Evolutionary conservation across 2,329 filamentous ascomycete genomes (phyloP).

Genomic region (Massarina eburnea): DNA sequence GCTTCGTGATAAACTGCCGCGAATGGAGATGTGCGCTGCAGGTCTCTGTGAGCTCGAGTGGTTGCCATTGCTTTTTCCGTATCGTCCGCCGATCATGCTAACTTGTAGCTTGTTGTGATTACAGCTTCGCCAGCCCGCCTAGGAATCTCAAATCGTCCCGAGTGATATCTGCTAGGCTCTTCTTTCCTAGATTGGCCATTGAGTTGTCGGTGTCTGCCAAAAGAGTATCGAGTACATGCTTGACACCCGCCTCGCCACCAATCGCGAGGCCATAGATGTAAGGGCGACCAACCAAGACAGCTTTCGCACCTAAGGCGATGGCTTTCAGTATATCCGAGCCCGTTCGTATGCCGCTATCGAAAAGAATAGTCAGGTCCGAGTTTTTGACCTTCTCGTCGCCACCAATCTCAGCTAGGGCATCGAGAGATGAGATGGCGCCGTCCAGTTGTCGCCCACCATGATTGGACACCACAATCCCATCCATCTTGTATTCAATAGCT

Average conservation of each 20-base stretch:
- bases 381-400: constrained; percentile 34
- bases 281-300: constrained; percentile 39
- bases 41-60: too few relatives aligned
- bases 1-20: too few relatives aligned
- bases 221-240: constrained; percentile 39
- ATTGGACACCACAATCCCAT: constrained; percentile 43
- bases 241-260: constrained; percentile 41
- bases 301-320: constrained; percentile 40
- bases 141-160: constrained; percentile 31
- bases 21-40: too few relatives aligned
- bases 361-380: constrained; percentile 35
- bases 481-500: constrained; percentile 38
- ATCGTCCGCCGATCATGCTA: too few relatives aligned
- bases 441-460: constrained; percentile 43
- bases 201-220: constrained; percentile 38
- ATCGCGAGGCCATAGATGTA: constrained; percentile 43
- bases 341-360: constrained; percentile 41
- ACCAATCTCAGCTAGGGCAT: constrained; percentile 40
- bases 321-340: constrained; percentile 42
- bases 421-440: constrained; percentile 37
- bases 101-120: constrained; percentile 1
- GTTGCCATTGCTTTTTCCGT: too few relatives aligned
- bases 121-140: constrained; percentile 30
- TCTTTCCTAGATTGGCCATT: constrained; percentile 37
- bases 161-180: constrained; percentile 26